Percentiles rank a stretch among this genome's conserved stretches.
phyloP scores from a whole-genome alignment of 768 basidiomycete species.

The Hypholoma sublateritium region DNA sequence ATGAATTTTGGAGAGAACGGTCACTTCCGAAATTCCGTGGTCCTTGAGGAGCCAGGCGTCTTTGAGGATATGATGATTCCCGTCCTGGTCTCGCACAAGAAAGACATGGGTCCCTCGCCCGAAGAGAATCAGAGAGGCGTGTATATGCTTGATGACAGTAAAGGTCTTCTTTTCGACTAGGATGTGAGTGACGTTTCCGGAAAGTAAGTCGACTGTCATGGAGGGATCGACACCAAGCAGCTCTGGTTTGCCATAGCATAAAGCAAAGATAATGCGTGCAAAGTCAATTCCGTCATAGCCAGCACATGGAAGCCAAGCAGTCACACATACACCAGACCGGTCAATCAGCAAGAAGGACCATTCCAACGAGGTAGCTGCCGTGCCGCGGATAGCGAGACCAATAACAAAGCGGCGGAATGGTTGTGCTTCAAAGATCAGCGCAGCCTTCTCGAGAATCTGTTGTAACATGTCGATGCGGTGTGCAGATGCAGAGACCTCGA shows the following conservation, averaged over 20 bases:
- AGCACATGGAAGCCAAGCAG: too few species aligned
- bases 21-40: slow-evolving; percentile 2
- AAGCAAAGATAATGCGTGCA: not conserved
- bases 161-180: not conserved
- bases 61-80: slow-evolving; percentile 7
- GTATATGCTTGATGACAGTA: slow-evolving; percentile 2
- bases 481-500: not conserved
- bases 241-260: not conserved
- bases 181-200: not conserved
- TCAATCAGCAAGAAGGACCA: not conserved
- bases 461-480: not conserved
- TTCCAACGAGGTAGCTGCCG: not conserved
- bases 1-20: not conserved
- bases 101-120: slow-evolving; percentile 10
- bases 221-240: slow-evolving; percentile 1
- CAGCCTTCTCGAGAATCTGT: slow-evolving; percentile 1
- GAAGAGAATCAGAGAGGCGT: slow-evolving; percentile 5
- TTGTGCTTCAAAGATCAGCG: slow-evolving; percentile 4
- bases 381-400: not conserved
- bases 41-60: slow-evolving; percentile 6
- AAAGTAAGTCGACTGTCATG: not conserved
- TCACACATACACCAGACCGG: not conserved
- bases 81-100: slow-evolving; percentile 4
- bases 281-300: not conserved
- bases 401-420: not conserved